Evolutionary conservation across 805 yeast species (phyloP).

Genomic region (Naumovozyma dairenensis): DNA sequence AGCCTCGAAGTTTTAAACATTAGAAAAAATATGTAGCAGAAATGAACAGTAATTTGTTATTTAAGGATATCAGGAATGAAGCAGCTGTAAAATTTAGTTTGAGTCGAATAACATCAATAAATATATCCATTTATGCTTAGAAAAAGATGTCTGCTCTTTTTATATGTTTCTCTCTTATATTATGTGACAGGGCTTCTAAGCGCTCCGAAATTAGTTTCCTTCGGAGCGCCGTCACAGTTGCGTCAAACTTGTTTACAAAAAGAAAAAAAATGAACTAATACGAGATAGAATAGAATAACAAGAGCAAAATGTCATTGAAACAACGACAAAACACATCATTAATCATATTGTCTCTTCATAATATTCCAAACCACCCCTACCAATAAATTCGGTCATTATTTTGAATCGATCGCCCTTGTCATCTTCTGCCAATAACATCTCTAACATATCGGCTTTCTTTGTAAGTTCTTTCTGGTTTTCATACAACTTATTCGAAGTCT

Average conservation of each 20-base stretch:
- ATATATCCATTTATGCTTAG: too few species aligned
- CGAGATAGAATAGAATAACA: too few species aligned
- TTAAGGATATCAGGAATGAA: too few species aligned
- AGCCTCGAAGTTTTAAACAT: constrained; percentile 25
- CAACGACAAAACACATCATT: not conserved
- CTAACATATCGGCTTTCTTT: constrained; percentile 54
- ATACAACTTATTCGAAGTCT: constrained; percentile 50
- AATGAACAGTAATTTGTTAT: not conserved
- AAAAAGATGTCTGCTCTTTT: too few species aligned
- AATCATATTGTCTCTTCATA: not conserved
- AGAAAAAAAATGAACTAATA: not conserved
- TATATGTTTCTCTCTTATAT: too few species aligned
- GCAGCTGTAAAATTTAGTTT: too few species aligned
- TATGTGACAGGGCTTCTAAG: too few species aligned
- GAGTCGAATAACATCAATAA: too few species aligned
- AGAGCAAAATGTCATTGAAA: not conserved
- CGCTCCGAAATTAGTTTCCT: too few species aligned
- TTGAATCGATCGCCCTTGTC: constrained; percentile 53
- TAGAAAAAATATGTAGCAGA: not conserved
- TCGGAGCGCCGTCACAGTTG: too few species aligned
- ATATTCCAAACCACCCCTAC: constrained; percentile 74
- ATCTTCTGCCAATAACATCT: constrained; percentile 42
- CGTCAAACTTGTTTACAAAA: constrained; percentile 10
- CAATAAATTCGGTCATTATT: constrained; percentile 70
- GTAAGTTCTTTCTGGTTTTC: constrained; percentile 52